These are phyloP conservation scores for Pichia manshurica DNA, from an alignment of 805 yeast genomes.

Conservation along the genomic window DNA sequence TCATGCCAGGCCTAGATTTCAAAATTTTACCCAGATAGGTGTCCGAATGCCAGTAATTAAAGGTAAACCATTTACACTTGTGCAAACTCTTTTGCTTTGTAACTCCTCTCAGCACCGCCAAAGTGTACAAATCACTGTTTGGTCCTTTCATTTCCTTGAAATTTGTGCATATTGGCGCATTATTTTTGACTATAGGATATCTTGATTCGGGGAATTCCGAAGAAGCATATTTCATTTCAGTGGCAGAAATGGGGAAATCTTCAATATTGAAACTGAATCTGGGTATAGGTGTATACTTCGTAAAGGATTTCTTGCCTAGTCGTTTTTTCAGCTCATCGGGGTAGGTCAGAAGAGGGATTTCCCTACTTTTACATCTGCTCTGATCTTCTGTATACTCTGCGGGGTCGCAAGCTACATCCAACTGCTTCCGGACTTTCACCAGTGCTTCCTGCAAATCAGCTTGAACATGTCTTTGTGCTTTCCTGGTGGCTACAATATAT, in stretches of 20 bases:
- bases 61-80: conserved; percentile 20
- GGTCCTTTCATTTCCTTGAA: conserved; percentile 22
- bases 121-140: conserved; percentile 17
- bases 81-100: conserved; percentile 12
- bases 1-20: conserved; percentile 30
- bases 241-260: conserved; percentile 4
- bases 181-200: conserved; percentile 11
- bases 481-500: background rate
- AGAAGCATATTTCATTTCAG: conserved; percentile 16
- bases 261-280: conserved; percentile 7
- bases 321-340: no score
- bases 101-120: conserved; percentile 11
- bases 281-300: background rate
- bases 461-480: no score
- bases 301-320: background rate
- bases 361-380: no score
- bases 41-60: conserved; percentile 20
- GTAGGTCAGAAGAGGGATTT: no score
- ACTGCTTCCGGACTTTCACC: background rate
- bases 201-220: conserved; percentile 15
- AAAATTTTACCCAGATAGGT: conserved; percentile 24
- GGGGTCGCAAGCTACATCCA: background rate
- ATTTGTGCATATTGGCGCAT: conserved; percentile 14
- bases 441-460: background rate
- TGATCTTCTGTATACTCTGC: no score